phyloP scores from a whole-genome alignment of 345 rosid species.

The Zanthoxylum bungeanum region DNA sequence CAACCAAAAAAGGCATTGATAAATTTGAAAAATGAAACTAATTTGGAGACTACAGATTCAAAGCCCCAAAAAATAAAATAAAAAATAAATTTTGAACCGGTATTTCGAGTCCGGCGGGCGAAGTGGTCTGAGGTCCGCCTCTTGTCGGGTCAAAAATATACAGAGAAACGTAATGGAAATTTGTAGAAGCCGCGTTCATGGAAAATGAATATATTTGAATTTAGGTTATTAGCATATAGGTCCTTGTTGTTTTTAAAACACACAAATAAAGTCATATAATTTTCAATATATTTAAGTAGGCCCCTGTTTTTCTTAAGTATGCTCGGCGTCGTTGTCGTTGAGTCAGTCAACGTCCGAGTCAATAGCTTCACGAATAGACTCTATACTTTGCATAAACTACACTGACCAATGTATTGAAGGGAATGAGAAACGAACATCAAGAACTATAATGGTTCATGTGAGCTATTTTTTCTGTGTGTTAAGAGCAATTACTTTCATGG shows the following conservation, averaged over 20 bases:
- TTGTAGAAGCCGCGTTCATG: too few species aligned
- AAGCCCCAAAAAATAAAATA: not conserved
- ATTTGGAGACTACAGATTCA: not conserved
- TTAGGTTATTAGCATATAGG: not conserved
- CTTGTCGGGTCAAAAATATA: not conserved
- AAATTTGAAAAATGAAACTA: not conserved
- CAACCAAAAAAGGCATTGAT: not conserved
- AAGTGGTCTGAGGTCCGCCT: not conserved
- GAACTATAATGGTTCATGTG: conserved; percentile 93
- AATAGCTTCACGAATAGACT: conserved; percentile 66
- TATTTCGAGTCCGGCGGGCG: not conserved
- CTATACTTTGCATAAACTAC: conserved; percentile 83
- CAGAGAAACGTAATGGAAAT: too few species aligned
- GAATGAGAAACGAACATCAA: conserved; percentile 84
- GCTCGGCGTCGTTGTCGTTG: conserved; percentile 52
- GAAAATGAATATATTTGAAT: not conserved
- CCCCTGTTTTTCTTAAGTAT: conserved; percentile 10
- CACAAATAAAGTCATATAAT: too few species aligned
- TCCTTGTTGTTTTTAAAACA: not conserved
- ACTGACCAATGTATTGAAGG: conserved; percentile 99
- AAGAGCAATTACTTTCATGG: not conserved
- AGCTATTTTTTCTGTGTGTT: not conserved
- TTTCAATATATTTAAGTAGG: too few species aligned
- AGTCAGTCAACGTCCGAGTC: not conserved
- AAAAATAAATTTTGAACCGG: not conserved